Percentiles rank a stretch among this genome's conserved stretches.
phyloP scores from a whole-genome alignment of 139 green algal species.

The Monoraphidium neglectum region DNA sequence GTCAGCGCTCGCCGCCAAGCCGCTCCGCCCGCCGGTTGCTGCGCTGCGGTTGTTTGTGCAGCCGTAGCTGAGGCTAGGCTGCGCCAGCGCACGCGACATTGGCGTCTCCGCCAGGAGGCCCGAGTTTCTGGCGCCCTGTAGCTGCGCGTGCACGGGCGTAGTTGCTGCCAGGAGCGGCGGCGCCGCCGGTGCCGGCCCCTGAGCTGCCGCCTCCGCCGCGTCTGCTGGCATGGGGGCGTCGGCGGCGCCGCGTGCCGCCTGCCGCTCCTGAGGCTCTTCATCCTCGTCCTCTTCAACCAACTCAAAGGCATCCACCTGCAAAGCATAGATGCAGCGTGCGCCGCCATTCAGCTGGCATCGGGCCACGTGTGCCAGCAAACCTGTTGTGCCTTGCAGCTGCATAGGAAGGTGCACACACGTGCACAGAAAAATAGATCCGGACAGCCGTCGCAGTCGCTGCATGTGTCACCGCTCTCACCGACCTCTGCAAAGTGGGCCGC shows the following conservation, averaged over 20 bases:
- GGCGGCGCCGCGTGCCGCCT: not conserved
- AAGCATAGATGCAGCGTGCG: not conserved
- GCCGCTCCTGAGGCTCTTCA: not conserved
- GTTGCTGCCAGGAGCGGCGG: not conserved
- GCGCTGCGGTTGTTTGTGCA: no score
- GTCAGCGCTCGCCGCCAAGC: no score
- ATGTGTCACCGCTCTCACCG: not conserved
- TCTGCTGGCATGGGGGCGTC: not conserved
- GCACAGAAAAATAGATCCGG: not conserved
- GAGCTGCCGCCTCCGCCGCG: not conserved
- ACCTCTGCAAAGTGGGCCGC: constrained; percentile 31
- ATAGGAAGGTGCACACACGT: not conserved
- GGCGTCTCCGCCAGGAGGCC: no score
- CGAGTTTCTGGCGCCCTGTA: no score
- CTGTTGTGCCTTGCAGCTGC: not conserved
- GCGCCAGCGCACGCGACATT: no score
- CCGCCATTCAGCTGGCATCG: not conserved
- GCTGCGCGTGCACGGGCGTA: no score
- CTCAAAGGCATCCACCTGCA: constrained; percentile 63
- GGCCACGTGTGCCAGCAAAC: not conserved
- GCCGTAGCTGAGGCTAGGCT: no score
- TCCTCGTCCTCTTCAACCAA: constrained; percentile 42
- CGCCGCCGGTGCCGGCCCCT: constrained; percentile 6
- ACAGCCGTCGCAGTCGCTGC: not conserved
- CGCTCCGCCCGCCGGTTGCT: no score